Evolutionary conservation across 208 protist species (phyloP).

Genomic region (Wallacemonas collosoma): DNA sequence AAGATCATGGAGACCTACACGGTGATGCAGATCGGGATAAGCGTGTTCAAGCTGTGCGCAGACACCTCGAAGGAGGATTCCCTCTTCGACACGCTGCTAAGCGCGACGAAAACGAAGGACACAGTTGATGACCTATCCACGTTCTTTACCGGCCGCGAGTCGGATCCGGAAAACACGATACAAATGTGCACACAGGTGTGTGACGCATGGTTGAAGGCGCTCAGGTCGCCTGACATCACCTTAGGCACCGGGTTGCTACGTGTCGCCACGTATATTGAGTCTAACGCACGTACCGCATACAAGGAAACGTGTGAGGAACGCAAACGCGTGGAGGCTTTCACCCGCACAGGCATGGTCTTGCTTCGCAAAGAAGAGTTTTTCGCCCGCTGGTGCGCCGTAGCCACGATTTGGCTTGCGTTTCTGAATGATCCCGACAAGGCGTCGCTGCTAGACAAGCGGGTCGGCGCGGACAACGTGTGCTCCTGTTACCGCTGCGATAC

Average conservation of each 20-base stretch:
- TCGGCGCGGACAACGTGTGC: neutral
- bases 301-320: slow-evolving; percentile 2
- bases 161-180: slow-evolving; percentile 3
- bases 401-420: neutral
- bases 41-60: slow-evolving; percentile 39
- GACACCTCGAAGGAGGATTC: neutral
- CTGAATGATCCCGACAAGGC: neutral
- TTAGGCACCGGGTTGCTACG: neutral
- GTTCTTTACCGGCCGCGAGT: slow-evolving; percentile 1
- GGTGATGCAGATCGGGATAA: slow-evolving; percentile 66
- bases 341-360: neutral
- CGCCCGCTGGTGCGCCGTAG: neutral
- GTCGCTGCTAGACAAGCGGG: neutral
- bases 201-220: neutral
- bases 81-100: neutral
- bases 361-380: slow-evolving; percentile 17
- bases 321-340: neutral
- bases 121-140: neutral
- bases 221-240: neutral
- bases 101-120: neutral
- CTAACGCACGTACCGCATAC: neutral
- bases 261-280: neutral
- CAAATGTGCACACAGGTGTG: neutral
- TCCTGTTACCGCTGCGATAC: slow-evolving; percentile 33
- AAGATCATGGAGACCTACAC: slow-evolving; percentile 33